Conservation (phyloP, 345 rosid genomes). For the Geranium brycei region DNA sequence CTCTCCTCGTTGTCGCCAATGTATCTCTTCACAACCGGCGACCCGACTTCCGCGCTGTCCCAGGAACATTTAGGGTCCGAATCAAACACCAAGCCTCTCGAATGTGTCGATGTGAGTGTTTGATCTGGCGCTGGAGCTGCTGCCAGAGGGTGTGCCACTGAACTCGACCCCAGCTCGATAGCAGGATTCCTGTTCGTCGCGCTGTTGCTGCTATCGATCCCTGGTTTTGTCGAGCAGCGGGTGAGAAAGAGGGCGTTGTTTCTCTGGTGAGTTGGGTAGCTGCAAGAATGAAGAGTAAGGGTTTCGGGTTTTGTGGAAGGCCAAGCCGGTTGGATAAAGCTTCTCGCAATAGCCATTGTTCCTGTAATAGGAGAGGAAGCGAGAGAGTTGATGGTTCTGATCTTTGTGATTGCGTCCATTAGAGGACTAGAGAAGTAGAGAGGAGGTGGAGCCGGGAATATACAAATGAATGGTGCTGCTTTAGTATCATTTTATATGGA, state of each 20-base stretch:
- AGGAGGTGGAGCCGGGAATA: not conserved
- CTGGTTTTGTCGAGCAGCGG: constrained; percentile 25
- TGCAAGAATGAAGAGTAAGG: constrained; percentile 1
- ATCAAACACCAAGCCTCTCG: constrained; percentile 30
- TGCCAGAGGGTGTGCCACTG: constrained; percentile 5
- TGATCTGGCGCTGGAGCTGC: constrained; percentile 12
- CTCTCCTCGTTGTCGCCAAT: constrained; percentile 41
- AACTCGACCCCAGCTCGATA: constrained; percentile 6
- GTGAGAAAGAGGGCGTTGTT: constrained; percentile 7
- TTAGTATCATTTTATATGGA: too few relatives aligned
- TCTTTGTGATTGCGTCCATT: constrained; percentile 12
- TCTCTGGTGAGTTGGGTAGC: constrained; percentile 5
- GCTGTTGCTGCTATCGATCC: constrained; percentile 14
- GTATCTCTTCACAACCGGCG: constrained; percentile 41
- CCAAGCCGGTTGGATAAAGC: constrained; percentile 10
- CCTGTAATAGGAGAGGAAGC: constrained; percentile 6
- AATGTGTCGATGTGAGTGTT: constrained; percentile 13
- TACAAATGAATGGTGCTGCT: not conserved
- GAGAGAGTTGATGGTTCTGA: constrained; percentile 2
- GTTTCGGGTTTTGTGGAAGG: constrained; percentile 11
- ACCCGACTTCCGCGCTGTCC: constrained; percentile 32
- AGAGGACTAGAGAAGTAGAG: constrained; percentile 4
- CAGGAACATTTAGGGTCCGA: constrained; percentile 27
- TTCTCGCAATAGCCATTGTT: constrained; percentile 11
- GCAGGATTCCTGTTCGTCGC: constrained; percentile 14